Evolutionary conservation across 2,329 filamentous ascomycete species (phyloP).

Genomic region (Talaromyces sp.): DNA sequence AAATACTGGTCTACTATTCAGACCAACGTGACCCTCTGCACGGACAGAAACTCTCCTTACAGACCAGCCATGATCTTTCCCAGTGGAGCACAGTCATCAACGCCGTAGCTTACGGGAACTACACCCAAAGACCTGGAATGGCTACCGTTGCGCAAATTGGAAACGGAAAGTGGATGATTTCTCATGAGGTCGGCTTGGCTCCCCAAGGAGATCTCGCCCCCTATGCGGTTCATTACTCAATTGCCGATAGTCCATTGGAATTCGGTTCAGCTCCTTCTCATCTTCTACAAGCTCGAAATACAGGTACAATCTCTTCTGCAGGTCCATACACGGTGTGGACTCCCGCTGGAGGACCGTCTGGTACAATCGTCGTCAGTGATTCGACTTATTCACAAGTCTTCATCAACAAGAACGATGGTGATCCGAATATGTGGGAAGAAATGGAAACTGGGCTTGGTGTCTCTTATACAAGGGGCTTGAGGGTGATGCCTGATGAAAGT

Average conservation of each 20-base stretch:
- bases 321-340: constrained; percentile 55
- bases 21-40: constrained; percentile 62
- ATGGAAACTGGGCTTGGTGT: constrained; percentile 38
- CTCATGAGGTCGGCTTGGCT: constrained; percentile 5
- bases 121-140: constrained; percentile 66
- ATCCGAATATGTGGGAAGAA: constrained; percentile 45
- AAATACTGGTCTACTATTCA: constrained; percentile 57
- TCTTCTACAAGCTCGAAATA: constrained; percentile 42
- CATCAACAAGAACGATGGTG: constrained; percentile 46
- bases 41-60: constrained; percentile 67
- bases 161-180: constrained; percentile 10
- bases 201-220: constrained; percentile 11
- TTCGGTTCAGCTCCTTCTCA: constrained; percentile 40
- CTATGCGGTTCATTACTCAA: constrained; percentile 22
- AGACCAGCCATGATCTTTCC: constrained; percentile 56
- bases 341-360: constrained; percentile 43
- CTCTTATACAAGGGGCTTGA: constrained; percentile 48
- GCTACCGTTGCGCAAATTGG: constrained; percentile 51
- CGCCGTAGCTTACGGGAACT: constrained; percentile 56
- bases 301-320: constrained; percentile 33
- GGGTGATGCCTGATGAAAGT: constrained; percentile 40
- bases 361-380: constrained; percentile 50
- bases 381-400: constrained; percentile 44
- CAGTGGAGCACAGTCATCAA: constrained; percentile 63
- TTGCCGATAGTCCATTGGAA: constrained; percentile 57